Conservation (phyloP, 1,284 basidiomycete species). For the Moesziomyces antarcticus region DNA sequence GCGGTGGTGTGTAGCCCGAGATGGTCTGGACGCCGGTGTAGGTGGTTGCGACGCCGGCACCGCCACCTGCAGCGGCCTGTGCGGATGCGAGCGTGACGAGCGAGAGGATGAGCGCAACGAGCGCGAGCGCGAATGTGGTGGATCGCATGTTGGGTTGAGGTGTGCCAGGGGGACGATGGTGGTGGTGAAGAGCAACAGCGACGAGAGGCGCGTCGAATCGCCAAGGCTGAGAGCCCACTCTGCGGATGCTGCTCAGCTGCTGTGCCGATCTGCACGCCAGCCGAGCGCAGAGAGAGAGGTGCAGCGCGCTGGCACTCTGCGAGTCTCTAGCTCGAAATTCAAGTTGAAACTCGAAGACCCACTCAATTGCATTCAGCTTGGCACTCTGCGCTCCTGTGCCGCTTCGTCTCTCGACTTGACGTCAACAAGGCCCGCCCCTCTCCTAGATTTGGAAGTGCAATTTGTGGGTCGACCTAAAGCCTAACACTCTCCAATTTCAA, state of each 20-base stretch:
- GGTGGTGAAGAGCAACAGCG: conserved; percentile 3
- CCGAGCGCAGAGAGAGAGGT: too few species aligned
- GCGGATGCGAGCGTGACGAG: conserved; percentile 30
- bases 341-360: neutral
- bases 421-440: conserved; percentile 5
- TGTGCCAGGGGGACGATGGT: neutral
- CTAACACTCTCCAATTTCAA: too few species aligned
- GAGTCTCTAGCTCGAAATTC: conserved; percentile 1
- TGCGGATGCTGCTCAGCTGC: too few species aligned
- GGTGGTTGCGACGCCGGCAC: conserved; percentile 45
- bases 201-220: neutral
- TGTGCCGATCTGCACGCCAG: neutral
- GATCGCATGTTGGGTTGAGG: conserved; percentile 21
- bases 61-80: conserved; percentile 56
- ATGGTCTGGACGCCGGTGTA: conserved; percentile 52
- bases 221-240: conserved; percentile 1
- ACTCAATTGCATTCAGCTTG: neutral
- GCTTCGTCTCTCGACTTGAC: neutral
- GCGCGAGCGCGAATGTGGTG: conserved; percentile 19
- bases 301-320: neutral
- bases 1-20: conserved; percentile 54
- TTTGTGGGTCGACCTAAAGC: neutral
- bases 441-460: neutral
- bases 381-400: conserved; percentile 6
- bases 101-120: conserved; percentile 37